phyloP scores from a whole-genome alignment of 202 grass and related monocot genomes.

The Eragrostis tef region DNA sequence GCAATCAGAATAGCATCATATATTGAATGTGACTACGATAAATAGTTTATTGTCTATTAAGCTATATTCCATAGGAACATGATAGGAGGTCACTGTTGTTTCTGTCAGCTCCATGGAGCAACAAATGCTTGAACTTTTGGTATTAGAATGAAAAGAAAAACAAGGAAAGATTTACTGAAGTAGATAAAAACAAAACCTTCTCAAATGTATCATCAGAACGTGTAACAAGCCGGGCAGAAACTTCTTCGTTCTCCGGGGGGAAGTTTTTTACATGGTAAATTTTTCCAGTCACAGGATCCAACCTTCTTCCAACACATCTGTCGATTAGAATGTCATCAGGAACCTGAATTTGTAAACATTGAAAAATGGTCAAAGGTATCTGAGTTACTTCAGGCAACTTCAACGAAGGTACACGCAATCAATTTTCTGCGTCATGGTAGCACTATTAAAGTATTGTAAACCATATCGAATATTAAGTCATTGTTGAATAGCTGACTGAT shows the following conservation, averaged over 20 bases:
- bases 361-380: constrained; percentile 14
- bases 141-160: constrained; percentile 28
- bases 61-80: neutral
- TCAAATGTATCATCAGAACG: constrained; percentile 85
- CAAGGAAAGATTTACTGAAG: constrained; percentile 29
- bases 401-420: constrained; percentile 2
- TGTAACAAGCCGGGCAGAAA: constrained; percentile 68
- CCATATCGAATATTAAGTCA: neutral
- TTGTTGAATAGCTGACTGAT: constrained; percentile 4
- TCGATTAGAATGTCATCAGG: constrained; percentile 88
- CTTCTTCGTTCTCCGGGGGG: constrained; percentile 78
- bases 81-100: neutral
- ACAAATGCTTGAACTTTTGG: neutral
- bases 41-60: constrained; percentile 19
- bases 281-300: constrained; percentile 85
- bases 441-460: neutral
- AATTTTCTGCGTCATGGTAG: neutral
- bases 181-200: constrained; percentile 61
- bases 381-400: neutral
- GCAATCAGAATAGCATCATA: constrained; percentile 30
- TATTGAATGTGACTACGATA: constrained; percentile 20
- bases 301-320: constrained; percentile 93
- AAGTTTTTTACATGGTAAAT: constrained; percentile 92
- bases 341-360: constrained; percentile 70
- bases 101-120: neutral